Base-by-base conservation (phyloP, 2,329 filamentous ascomycete genomes). In the Aciculosporium take region DNA sequence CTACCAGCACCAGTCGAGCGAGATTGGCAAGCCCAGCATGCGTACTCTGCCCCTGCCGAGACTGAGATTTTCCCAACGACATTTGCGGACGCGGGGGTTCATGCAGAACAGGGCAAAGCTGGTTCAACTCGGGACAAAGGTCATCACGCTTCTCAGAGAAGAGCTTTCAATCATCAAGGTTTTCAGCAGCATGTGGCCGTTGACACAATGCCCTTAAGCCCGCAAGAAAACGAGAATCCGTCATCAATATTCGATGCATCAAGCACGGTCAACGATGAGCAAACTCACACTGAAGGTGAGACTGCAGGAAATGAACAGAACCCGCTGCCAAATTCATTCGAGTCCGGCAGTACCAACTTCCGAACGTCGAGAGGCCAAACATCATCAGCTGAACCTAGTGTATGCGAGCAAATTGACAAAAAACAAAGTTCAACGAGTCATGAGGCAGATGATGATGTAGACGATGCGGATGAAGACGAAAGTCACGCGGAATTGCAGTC, bases 381-480 rank as follows among this genome's bases (percentile, higher is more conserved):
- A 21, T 49, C 58, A 4, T 62, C 62, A 15, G 38, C 52, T n/a
- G 46, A 54, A 39, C 50, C 56, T 35, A 54, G 42, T 48, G 62
- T 60, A 31, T 41, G 51, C 23, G 57, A 53, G 32, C 63, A 60
- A 44, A 66, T 65, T 28, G 62, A 61, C n/a, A 56, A 55, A 29
- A 46, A 51, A 3, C 25, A 36, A 25, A 47, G 51, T 43, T 52
- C 8, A 23, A 13, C 60, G 50, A 71, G 65, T 52, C 71, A 70
- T 35, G 69, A 71, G 34, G 67, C 67, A 5, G 71, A 74, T 1
- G 66, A 72, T 7, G 58, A 67, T 7, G 50, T 69, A 15, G 74
- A 78, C 5, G 74, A 79, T 23, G 74, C 79, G 31, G 71, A 74
- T 21, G 69, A 72, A 63, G 51, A 68, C 29, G 72, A 76, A 31